A percentile compares a stretch with the other conserved stretches of the same genome.
phyloP scores from a whole-genome alignment of 164 flowering plant genomes.

The Annona squamosa region DNA sequence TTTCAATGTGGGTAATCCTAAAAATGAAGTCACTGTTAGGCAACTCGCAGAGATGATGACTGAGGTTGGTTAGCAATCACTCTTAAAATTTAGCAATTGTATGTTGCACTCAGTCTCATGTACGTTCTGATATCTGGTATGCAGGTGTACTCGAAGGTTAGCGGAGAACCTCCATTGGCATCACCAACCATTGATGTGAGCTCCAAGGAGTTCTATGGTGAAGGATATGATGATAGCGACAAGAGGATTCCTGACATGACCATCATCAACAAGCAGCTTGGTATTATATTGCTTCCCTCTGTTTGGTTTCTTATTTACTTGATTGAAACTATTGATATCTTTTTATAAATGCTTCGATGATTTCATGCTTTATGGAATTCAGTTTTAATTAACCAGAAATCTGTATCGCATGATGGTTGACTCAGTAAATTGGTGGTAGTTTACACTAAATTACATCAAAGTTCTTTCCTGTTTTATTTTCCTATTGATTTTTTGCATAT shows the following conservation, averaged over 20 bases:
- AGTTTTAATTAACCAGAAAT: not conserved
- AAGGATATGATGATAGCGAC: constrained; percentile 97
- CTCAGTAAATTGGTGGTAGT: too few species aligned
- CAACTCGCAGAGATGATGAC: constrained; percentile 28
- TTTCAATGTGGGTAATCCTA: constrained; percentile 27
- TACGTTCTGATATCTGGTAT: not conserved
- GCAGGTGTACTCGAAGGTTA: constrained; percentile 83
- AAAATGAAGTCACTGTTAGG: constrained; percentile 27
- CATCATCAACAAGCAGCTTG: constrained; percentile 82
- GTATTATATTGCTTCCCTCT: constrained; percentile 26
- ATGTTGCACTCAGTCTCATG: not conserved
- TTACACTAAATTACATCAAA: too few species aligned
- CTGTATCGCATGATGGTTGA: not conserved
- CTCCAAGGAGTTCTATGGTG: constrained; percentile 95
- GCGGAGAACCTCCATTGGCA: constrained; percentile 65
- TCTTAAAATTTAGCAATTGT: too few species aligned
- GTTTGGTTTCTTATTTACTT: not conserved
- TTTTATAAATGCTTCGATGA: not conserved
- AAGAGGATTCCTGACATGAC: constrained; percentile 96
- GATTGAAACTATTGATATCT: not conserved
- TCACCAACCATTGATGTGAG: constrained; percentile 79
- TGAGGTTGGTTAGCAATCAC: constrained; percentile 12
- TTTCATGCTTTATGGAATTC: not conserved
- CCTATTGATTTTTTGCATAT: too few species aligned
- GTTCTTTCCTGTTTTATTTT: too few species aligned